Evolutionary conservation across 305 asterid genomes (phyloP).

Genomic region (Fraxinus floribunda): DNA sequence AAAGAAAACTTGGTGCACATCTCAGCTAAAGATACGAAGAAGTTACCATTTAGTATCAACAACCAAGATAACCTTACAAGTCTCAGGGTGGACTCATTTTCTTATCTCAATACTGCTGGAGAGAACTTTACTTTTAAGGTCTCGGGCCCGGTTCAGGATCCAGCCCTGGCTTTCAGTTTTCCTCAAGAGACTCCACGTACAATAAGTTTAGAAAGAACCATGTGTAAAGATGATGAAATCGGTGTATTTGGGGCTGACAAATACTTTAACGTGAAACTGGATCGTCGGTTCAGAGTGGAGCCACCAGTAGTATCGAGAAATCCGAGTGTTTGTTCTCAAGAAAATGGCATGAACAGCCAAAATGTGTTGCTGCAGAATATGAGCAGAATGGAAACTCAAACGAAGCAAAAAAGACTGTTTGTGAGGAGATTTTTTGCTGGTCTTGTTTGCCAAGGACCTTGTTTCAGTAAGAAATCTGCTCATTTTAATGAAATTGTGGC

Average conservation of each 20-base stretch:
- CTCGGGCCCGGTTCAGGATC: constrained; percentile 44
- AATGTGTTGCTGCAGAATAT: constrained; percentile 28
- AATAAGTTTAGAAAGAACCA: constrained; percentile 21
- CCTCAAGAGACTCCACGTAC: constrained; percentile 23
- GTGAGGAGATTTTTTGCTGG: constrained; percentile 41
- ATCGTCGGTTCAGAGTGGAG: constrained; percentile 20
- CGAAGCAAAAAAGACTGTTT: constrained; percentile 41
- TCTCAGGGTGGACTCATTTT: constrained; percentile 37
- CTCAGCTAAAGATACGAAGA: constrained; percentile 35
- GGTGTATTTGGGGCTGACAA: constrained; percentile 75
- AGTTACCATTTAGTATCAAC: constrained; percentile 30
- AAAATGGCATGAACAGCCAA: constrained; percentile 57
- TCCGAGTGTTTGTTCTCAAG: constrained; percentile 49
- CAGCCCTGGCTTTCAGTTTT: constrained; percentile 42
- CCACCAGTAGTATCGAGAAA: constrained; percentile 27
- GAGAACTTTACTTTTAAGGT: constrained; percentile 42
- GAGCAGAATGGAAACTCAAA: constrained; percentile 19
- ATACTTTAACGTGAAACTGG: constrained; percentile 76
- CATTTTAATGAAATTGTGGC: constrained; percentile 19
- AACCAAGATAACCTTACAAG: constrained; percentile 8
- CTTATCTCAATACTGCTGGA: constrained; percentile 29
- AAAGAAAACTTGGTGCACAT: constrained; percentile 48
- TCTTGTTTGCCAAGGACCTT: constrained; percentile 56
- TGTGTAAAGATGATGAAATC: constrained; percentile 49
- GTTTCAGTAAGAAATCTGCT: constrained; percentile 54